Base-by-base conservation (phyloP, 2,329 filamentous ascomycete genomes). In the Verticillium longisporum region DNA sequence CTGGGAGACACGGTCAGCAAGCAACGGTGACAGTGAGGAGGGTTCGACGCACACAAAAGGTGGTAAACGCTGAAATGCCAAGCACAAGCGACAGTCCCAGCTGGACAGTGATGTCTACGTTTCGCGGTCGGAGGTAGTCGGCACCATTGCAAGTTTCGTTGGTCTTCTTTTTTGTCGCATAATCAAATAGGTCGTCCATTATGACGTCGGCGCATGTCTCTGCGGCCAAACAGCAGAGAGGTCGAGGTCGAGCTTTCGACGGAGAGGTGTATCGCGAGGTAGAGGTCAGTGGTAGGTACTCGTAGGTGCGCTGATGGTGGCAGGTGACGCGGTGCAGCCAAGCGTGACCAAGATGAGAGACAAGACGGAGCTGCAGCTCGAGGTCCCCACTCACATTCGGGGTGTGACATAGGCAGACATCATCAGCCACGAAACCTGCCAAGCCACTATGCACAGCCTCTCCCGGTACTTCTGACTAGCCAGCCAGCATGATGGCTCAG, bases 11-110 rank as follows among this genome's bases (percentile, higher is more conserved):
- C 45, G 15, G 45, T 50, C 45, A 50, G 45, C 45, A 33, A 55
- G 7, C 10, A 31, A 15, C 11, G 14, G 55, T 13, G 10, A 33
- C 13, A 18, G 15, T 38, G 38, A 2, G 4, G 33, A 57, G 18
- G 32, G 26, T 21, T 54, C 26, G 53, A 74, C 85, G 68, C 77
- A 91, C 86, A 71, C 91, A 95, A 68, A 96, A 96, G 21, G 85
- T 79, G 36, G 92, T 64, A 69, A 95, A 91, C 36, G 90, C 90
- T 6, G 82, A 80, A 54, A 89, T 65, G 36, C 91, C 92, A 38
- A 96, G 78, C 5, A 82, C 76, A 53, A 90, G 72, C 7, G 91
- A 94, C 68, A 96, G 80, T 62, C 87, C 82, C 58, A 92, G 82
- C 76, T 96, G 91, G 60, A 88, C 84, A 63, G 77, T 73, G 50